Evolutionary conservation across 768 basidiomycete species (phyloP), one percentile per base, ranked within the genome.

Genomic region (Amanita polypyramis): DNA sequence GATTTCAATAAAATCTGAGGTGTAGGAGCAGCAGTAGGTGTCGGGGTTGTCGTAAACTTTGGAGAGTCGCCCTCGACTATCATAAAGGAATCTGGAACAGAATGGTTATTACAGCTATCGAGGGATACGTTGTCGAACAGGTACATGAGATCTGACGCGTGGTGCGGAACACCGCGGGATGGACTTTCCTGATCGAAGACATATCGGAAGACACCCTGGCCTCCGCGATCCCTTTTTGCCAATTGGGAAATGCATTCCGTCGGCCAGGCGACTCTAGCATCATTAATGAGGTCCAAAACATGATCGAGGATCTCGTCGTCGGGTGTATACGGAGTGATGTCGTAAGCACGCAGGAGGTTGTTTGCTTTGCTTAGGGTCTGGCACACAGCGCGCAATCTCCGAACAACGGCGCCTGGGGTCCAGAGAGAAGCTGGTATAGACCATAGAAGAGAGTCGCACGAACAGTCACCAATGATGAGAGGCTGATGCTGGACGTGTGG

Each of bases 151-250:
- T 88, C 86, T 0, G 78, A 77, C 1, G 74, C 78, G 58, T 87
- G 82, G 57, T 85, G 85, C 2, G 84, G 77, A 15, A 76, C 60
- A 11, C 77, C 77, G 40, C 77, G 70, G 19, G 72, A 67, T 7
- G 85, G 82, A 1, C 81, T 76, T 55, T 85, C 86, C 64, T 89
- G 86, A 62, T 89, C 86, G 58, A 89, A 89, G 14, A 85, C 77
- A 55, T 85, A 89, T 49, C 86, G 73, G 79, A 80, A 89, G 4
- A 86, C 83, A n/a, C 74, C 74, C 34, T 67, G 67, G 1, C 78
- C 82, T 11, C 72, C 70, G 2, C 75, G 67, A 41, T 71, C 75
- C 14, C 62, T 66, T 46, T 70, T 70, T 1, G 76, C 72, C 45
- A 70, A 70, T 44, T 72, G 65, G 2, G 73, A 75, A 30, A 82